phyloP scores from a whole-genome alignment of 345 rosid species.

The Xanthoceras sorbifolium region DNA sequence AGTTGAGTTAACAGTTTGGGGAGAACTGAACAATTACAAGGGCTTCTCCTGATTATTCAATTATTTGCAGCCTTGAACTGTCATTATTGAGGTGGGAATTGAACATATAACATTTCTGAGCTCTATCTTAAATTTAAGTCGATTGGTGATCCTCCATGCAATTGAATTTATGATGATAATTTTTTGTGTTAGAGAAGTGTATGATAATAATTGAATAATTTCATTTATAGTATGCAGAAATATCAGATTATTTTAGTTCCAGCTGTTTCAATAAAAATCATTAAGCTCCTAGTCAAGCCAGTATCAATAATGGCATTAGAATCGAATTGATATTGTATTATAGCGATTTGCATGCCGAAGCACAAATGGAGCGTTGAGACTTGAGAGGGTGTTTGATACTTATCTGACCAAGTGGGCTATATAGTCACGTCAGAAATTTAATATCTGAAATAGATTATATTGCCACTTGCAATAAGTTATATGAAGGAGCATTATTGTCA shows the following conservation, averaged over 20 bases:
- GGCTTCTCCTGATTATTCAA: constrained; percentile 25
- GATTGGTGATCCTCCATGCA: not conserved
- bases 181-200: not conserved
- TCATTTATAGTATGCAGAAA: not conserved
- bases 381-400: too few relatives aligned
- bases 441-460: too few relatives aligned
- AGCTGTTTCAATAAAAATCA: too few relatives aligned
- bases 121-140: not conserved
- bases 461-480: too few relatives aligned
- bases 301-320: not conserved
- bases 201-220: not conserved
- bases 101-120: not conserved
- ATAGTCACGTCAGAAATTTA: too few relatives aligned
- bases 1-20: constrained; percentile 79
- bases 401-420: too few relatives aligned
- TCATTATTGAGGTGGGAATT: not conserved
- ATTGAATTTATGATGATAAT: not conserved
- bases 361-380: too few relatives aligned
- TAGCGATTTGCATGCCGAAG: too few relatives aligned
- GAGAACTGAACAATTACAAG: constrained; percentile 59
- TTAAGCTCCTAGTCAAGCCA: not conserved
- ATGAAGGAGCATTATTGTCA: too few relatives aligned
- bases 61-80: constrained; percentile 1
- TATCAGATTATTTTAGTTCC: not conserved
- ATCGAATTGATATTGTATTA: not conserved